A percentile compares a stretch with the other conserved stretches of the same genome.
Conservation (phyloP, 495 filamentous ascomycete genomes). For the Penicillium desertorum region DNA sequence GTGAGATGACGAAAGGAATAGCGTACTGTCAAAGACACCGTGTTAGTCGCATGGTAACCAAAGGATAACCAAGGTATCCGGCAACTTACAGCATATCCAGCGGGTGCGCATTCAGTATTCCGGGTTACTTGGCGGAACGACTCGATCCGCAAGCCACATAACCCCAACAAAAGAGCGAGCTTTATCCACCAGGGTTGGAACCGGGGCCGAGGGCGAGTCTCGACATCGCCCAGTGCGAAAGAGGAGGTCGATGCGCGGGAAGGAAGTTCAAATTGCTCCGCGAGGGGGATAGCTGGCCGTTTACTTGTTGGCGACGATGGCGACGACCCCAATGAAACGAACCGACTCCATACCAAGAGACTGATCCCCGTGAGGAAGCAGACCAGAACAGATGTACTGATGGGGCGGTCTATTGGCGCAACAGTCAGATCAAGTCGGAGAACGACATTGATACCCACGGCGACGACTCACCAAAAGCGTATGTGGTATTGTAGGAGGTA, state of each 20-base stretch:
- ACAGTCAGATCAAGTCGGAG: slow-evolving; percentile 12
- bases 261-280: slow-evolving; percentile 25
- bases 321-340: slow-evolving; percentile 22
- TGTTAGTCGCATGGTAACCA: slow-evolving; percentile 13
- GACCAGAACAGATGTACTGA: slow-evolving; percentile 38
- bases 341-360: slow-evolving; percentile 37
- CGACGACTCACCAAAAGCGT: slow-evolving; percentile 41
- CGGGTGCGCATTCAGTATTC: slow-evolving; percentile 42
- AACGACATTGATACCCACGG: neutral
- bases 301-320: slow-evolving; percentile 23
- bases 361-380: slow-evolving; percentile 38
- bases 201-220: slow-evolving; percentile 10
- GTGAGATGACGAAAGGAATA: slow-evolving; percentile 43
- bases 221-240: slow-evolving; percentile 11
- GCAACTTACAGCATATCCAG: slow-evolving; percentile 42
- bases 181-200: slow-evolving; percentile 28
- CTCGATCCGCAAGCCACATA: slow-evolving; percentile 42
- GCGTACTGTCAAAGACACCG: slow-evolving; percentile 25
- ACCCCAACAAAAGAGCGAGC: slow-evolving; percentile 24
- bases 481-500: slow-evolving; percentile 40
- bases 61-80: neutral
- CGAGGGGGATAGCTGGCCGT: slow-evolving; percentile 18
- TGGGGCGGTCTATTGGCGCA: slow-evolving; percentile 39
- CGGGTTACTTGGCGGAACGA: slow-evolving; percentile 38
- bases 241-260: slow-evolving; percentile 19